Evolutionary conservation across 208 protist species (phyloP).

Genomic region (Eutreptiella sp.): DNA sequence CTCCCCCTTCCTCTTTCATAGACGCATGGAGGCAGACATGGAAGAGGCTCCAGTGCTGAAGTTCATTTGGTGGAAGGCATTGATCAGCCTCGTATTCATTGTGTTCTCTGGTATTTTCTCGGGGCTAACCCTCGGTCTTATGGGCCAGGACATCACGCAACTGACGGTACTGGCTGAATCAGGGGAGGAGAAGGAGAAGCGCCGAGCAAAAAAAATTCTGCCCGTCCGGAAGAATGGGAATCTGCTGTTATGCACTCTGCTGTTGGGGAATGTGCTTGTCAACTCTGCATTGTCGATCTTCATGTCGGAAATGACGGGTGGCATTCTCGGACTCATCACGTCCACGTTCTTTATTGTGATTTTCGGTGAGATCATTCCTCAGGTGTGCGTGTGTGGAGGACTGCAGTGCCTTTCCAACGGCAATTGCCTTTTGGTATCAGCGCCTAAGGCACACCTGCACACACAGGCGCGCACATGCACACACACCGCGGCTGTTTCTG

Average conservation of each 20-base stretch:
- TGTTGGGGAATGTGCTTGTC: conserved; percentile 91
- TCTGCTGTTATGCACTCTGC: conserved; percentile 89
- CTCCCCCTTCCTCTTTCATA: too few relatives aligned
- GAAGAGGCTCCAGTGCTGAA: too few relatives aligned
- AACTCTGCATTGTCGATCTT: conserved; percentile 82
- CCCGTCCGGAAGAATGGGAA: conserved; percentile 89
- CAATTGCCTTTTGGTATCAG: too few relatives aligned
- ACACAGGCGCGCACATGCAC: too few relatives aligned
- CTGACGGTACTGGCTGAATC: conserved; percentile 83
- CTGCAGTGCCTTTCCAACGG: too few relatives aligned
- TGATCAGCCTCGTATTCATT: conserved; percentile 70
- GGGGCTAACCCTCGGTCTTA: conserved; percentile 87
- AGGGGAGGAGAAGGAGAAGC: conserved; percentile 73
- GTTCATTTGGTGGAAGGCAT: too few relatives aligned
- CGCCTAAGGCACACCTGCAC: too few relatives aligned
- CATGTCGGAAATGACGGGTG: conserved; percentile 79
- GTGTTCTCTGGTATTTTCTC: conserved; percentile 87
- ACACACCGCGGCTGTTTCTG: too few relatives aligned
- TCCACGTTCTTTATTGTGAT: conserved; percentile 85
- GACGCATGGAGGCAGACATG: too few relatives aligned
- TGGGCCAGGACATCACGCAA: conserved; percentile 82
- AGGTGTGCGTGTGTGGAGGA: too few relatives aligned
- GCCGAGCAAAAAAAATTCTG: conserved; percentile 80
- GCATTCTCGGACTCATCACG: conserved; percentile 73
- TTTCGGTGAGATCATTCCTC: conserved; percentile 90